Evolutionary conservation across 805 yeast genomes (phyloP).

Genomic region (Pichia kluyveri): DNA sequence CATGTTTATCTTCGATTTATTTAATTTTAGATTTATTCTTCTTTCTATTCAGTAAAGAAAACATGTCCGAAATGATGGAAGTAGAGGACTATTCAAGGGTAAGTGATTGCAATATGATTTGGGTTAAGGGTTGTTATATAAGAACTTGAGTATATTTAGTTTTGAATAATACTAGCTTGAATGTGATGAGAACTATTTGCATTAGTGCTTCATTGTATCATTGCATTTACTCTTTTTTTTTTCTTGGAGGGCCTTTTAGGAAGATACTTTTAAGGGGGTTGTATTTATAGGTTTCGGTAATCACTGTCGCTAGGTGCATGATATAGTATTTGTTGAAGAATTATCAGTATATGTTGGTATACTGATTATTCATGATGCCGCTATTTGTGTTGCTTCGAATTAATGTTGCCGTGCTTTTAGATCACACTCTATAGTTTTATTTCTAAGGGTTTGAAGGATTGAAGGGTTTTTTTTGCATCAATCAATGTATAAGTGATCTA

Average conservation of each 20-base stretch:
- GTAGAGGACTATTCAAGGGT: slow-evolving; percentile 55
- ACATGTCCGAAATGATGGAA: slow-evolving; percentile 52
- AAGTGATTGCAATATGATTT: slow-evolving; percentile 11
- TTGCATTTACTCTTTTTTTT: too few relatives aligned
- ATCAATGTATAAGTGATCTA: too few relatives aligned
- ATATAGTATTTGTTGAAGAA: background rate
- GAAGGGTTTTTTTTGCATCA: too few relatives aligned
- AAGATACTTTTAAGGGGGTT: too few relatives aligned
- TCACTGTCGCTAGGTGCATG: background rate
- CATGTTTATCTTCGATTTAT: too few relatives aligned
- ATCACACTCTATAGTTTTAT: background rate
- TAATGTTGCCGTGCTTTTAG: too few relatives aligned
- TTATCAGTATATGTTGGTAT: background rate
- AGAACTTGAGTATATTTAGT: background rate
- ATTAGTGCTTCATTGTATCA: too few relatives aligned
- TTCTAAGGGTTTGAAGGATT: background rate
- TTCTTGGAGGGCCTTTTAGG: too few relatives aligned
- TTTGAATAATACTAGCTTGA: background rate
- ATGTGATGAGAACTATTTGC: too few relatives aligned
- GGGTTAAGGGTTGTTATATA: background rate
- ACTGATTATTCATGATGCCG: background rate
- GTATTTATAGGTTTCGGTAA: background rate
- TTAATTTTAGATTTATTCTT: background rate
- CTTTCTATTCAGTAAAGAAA: slow-evolving; percentile 2
- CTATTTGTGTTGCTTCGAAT: background rate